Base-by-base conservation (phyloP, 2,329 filamentous ascomycete species). In the Fusarium proliferatum region DNA sequence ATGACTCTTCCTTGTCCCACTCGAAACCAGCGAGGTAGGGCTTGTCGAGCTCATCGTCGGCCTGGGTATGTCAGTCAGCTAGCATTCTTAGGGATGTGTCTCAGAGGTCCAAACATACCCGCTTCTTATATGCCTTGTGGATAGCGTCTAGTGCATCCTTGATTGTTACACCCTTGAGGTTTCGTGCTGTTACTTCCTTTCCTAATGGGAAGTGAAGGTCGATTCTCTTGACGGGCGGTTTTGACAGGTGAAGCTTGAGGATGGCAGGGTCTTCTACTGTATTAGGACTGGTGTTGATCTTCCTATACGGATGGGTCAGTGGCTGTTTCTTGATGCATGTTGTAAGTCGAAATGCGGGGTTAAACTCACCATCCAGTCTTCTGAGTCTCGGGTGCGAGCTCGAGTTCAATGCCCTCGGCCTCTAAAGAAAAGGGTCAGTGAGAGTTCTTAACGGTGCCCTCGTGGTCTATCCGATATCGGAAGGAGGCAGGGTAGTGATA, bases 111-210 rank as follows among this genome's bases (percentile, higher is more conserved):
- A 42, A 21, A 83, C 90, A 78, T 84, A 95, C 96, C 90, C 95
- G 93, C 91, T 98, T 98, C 90, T 97, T 97, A 88, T 94, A 97
- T 78, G 93, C 90, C 88, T 97, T 98, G 88, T 97, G 88, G 85
- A 98, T 98, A 79, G 94, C 96, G 83, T 98, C 95, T 82, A 97
- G 82, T 66, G 95, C 95, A 84, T 98, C 96, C 88, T 98, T 98
- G 88, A 98, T 96, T 64, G 96, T 98, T 76, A 98, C 95, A 64
- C 96, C 96, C 84, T 95, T 96, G 78, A 95, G 86, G 85, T 98
- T 98, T 80, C 96, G 90, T 80, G 95, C 96, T 38, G 93, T 94
- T 76, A 98, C 93, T 80, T 96, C 92, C 63, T 96, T 89, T 58
- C 96, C 96, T 60, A 97, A 87, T 21, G 94, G 94, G 88, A 97